Conservation (phyloP, 768 basidiomycete genomes). For the Leccinellum luteum region DNA sequence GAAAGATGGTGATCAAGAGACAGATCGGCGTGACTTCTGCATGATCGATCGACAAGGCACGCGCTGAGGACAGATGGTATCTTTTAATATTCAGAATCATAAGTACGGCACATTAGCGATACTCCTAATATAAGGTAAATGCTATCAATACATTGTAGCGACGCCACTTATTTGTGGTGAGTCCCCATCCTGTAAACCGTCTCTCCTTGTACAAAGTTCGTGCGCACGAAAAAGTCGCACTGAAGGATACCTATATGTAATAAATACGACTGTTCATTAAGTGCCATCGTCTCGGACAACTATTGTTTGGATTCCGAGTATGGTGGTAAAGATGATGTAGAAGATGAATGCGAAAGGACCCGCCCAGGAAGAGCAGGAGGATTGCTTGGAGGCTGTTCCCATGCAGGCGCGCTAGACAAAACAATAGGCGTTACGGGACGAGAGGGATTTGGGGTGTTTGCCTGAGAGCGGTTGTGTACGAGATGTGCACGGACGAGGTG, state of each 20-base stretch:
- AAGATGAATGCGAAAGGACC: conserved; percentile 34
- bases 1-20: too few species aligned
- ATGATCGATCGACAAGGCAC: too few species aligned
- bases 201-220: background rate
- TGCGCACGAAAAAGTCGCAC: background rate
- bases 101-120: too few species aligned
- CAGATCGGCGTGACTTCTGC: too few species aligned
- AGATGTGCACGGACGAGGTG: conserved; percentile 93
- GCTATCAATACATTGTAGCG: background rate
- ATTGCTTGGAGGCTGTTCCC: conserved; percentile 24
- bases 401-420: conserved; percentile 17
- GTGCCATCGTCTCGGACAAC: background rate
- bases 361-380: background rate
- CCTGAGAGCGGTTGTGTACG: conserved; percentile 84
- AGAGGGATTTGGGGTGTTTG: conserved; percentile 71
- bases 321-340: conserved; percentile 43
- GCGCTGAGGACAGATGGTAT: too few species aligned
- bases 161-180: background rate
- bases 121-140: too few species aligned
- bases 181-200: background rate
- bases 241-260: conserved; percentile 22
- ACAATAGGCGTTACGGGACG: conserved; percentile 59
- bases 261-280: conserved; percentile 20
- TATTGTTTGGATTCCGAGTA: conserved; percentile 34
- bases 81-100: too few species aligned